Conservation (phyloP, 805 yeast genomes). For the Kodamaea fukazawae region DNA sequence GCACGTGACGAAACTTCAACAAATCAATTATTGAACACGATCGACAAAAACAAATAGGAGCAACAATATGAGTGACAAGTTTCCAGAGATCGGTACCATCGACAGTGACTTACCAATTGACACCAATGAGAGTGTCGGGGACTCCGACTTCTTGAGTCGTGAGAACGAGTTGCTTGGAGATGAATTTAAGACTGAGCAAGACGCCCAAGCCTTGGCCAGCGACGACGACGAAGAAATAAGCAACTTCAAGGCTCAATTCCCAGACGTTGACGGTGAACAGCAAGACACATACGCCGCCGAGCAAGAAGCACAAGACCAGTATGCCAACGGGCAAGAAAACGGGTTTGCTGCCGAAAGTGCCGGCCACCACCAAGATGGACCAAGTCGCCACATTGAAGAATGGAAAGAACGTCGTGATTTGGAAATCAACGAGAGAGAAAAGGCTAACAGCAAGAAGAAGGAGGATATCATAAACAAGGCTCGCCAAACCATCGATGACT, state of each 20-base stretch:
- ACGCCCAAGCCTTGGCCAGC: constrained; percentile 44
- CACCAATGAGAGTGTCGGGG: constrained; percentile 35
- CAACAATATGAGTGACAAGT: constrained; percentile 60
- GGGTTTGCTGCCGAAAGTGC: constrained; percentile 46
- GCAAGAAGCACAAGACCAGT: constrained; percentile 4
- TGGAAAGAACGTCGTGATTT: constrained; percentile 83
- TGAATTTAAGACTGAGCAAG: constrained; percentile 67
- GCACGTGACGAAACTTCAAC: not conserved
- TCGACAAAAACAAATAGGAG: constrained; percentile 7
- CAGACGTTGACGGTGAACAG: constrained; percentile 47
- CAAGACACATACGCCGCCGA: constrained; percentile 15
- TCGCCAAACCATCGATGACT: constrained; percentile 79
- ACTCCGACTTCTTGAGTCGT: constrained; percentile 61
- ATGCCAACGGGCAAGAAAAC: constrained; percentile 4
- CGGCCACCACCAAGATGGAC: constrained; percentile 1
- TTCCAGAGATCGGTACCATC: constrained; percentile 62
- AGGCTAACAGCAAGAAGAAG: constrained; percentile 60
- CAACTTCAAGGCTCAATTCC: constrained; percentile 64
- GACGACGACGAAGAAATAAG: constrained; percentile 43
- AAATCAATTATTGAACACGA: constrained; percentile 4
- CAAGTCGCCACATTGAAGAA: constrained; percentile 38
- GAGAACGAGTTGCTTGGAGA: constrained; percentile 69
- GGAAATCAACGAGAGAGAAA: constrained; percentile 79
- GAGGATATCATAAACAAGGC: constrained; percentile 72
- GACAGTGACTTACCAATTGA: constrained; percentile 27